phyloP scores from a whole-genome alignment of 176 grass and related monocot species.

The Avena atlantica region DNA sequence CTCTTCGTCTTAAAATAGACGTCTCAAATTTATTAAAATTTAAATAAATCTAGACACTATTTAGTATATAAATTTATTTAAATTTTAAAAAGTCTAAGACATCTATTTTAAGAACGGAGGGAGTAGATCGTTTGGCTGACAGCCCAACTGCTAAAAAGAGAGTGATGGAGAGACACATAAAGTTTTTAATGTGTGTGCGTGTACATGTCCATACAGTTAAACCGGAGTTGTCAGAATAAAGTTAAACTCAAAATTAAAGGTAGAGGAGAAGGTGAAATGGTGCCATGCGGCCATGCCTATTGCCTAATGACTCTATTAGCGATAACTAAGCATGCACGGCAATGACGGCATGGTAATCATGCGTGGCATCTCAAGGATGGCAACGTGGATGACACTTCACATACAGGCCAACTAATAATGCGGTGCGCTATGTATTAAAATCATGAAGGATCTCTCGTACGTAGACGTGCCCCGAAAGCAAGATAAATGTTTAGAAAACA shows the following conservation, averaged over 20 bases:
- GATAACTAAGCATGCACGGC: background rate
- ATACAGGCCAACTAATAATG: background rate
- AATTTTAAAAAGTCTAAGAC: no score
- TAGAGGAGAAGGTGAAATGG: background rate
- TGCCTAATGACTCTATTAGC: background rate
- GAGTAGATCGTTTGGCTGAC: no score
- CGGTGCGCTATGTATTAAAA: background rate
- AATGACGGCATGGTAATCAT: background rate
- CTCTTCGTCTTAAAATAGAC: no score
- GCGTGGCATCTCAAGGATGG: background rate
- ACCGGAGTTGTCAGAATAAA: background rate
- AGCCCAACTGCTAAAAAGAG: no score
- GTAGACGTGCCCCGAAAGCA: background rate
- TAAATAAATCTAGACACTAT: no score
- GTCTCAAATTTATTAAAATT: no score
- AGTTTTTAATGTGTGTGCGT: no score
- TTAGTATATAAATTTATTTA: no score
- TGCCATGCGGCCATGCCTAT: no score
- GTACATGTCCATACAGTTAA: background rate
- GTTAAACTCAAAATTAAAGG: background rate
- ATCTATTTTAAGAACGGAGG: no score
- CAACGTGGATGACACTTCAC: conserved; percentile 5
- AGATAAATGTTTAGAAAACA: background rate
- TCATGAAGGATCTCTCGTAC: background rate
- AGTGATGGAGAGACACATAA: no score